Percentiles rank a stretch among this genome's conserved stretches.
phyloP scores from a whole-genome alignment of 2,329 filamentous ascomycete genomes.

The Anthostomella pinea region DNA sequence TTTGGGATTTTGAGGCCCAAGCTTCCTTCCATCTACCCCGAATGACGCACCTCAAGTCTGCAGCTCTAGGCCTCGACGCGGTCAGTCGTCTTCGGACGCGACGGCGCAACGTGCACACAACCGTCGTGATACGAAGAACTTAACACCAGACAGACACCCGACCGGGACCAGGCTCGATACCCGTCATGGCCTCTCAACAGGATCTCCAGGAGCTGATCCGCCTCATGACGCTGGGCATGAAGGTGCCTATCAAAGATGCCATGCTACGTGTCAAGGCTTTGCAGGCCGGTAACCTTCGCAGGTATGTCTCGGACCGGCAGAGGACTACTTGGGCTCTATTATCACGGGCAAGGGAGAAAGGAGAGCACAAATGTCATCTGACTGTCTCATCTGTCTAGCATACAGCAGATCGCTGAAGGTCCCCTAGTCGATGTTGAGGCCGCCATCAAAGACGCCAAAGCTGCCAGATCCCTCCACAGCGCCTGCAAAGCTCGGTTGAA shows the following conservation, averaged over 20 bases:
- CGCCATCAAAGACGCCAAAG: conserved; percentile 47
- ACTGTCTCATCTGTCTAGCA: conserved; percentile 34
- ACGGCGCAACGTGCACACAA: too few species aligned
- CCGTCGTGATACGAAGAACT: too few species aligned
- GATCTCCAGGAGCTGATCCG: conserved; percentile 61
- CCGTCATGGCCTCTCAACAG: conserved; percentile 57
- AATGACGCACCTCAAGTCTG: too few species aligned
- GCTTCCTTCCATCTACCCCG: too few species aligned
- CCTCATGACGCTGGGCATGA: conserved; percentile 54
- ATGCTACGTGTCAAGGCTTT: conserved; percentile 58
- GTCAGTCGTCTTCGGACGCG: too few species aligned
- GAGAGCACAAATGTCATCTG: not conserved
- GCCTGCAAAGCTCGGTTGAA: conserved; percentile 55
- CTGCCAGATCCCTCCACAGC: conserved; percentile 48
- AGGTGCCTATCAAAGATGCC: conserved; percentile 56
- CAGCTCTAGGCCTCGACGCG: too few species aligned
- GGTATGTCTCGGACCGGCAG: conserved; percentile 42
- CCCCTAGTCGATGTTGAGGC: conserved; percentile 42
- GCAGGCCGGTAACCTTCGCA: conserved; percentile 52
- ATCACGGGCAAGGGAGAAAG: too few species aligned
- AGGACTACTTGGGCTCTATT: too few species aligned
- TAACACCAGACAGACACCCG: too few species aligned
- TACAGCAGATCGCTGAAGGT: conserved; percentile 53
- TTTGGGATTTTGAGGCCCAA: too few species aligned
- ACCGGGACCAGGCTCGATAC: too few species aligned